phyloP scores from a whole-genome alignment of 148 eudicot species.

The Spergularia marina region DNA sequence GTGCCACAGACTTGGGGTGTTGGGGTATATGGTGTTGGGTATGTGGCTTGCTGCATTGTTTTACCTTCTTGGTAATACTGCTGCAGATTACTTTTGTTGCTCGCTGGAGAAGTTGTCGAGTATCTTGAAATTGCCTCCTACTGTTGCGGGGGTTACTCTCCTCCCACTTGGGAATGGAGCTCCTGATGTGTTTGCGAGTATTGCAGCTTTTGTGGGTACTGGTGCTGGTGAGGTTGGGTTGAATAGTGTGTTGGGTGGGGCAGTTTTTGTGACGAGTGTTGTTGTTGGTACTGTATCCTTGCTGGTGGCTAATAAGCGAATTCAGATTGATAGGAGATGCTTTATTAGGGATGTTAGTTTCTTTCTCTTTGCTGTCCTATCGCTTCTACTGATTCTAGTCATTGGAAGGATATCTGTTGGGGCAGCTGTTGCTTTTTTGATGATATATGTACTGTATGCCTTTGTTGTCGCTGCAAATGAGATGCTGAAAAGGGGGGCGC shows the following conservation, averaged over 20 bases:
- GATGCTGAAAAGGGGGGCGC: slow-evolving; percentile 61
- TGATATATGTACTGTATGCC: slow-evolving; percentile 64
- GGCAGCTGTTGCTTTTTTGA: slow-evolving; percentile 56
- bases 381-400: slow-evolving; percentile 52
- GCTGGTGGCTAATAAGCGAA: slow-evolving; percentile 56
- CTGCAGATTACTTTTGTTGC: slow-evolving; percentile 94
- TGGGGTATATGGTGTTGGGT: slow-evolving; percentile 57
- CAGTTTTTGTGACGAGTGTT: slow-evolving; percentile 80
- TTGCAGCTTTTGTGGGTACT: slow-evolving; percentile 83
- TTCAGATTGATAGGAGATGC: slow-evolving; percentile 75
- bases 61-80: slow-evolving; percentile 90
- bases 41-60: slow-evolving; percentile 84
- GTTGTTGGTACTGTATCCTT: slow-evolving; percentile 83
- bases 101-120: slow-evolving; percentile 79
- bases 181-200: slow-evolving; percentile 95
- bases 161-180: slow-evolving; percentile 98
- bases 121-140: slow-evolving; percentile 73
- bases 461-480: slow-evolving; percentile 81
- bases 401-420: slow-evolving; percentile 57
- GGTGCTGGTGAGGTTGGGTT: slow-evolving; percentile 85
- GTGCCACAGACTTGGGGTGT: slow-evolving; percentile 43
- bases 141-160: slow-evolving; percentile 90
- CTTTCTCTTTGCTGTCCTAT: slow-evolving; percentile 48
- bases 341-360: slow-evolving; percentile 78
- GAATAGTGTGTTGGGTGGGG: slow-evolving; percentile 93